These are phyloP conservation scores for Plectranthus barbatus DNA, from an alignment of 257 asterid species.

Conservation along the genomic window DNA sequence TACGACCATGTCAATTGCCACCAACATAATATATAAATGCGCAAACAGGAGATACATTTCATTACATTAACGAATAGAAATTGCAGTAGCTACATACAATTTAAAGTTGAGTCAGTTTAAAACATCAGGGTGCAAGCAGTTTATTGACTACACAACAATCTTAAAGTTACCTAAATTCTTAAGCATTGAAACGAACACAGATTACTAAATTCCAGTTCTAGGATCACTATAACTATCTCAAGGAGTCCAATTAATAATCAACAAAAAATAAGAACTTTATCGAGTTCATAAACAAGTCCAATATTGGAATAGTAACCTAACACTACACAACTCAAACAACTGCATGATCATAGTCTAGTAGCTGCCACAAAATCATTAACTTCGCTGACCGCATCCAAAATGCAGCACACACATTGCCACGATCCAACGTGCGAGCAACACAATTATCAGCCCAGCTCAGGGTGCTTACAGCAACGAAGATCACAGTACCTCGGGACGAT, in stretches of 20 bases:
- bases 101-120: background rate
- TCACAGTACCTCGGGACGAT: conserved; percentile 76
- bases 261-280: background rate
- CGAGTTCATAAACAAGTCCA: background rate
- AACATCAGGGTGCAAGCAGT: background rate
- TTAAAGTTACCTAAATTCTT: background rate
- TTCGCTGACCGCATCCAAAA: conserved; percentile 6
- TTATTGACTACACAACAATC: background rate
- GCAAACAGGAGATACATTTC: background rate
- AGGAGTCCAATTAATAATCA: background rate
- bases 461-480: background rate
- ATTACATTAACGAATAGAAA: background rate
- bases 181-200: background rate
- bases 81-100: background rate
- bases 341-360: background rate
- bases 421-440: conserved; percentile 1
- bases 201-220: background rate
- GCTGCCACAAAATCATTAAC: background rate
- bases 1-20: background rate
- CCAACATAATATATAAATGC: conserved; percentile 4
- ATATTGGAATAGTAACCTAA: background rate
- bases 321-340: too few species aligned
- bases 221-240: background rate
- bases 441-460: background rate
- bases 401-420: conserved; percentile 10